phyloP scores from a whole-genome alignment of 345 rosid genomes.

The Brassica incana region DNA sequence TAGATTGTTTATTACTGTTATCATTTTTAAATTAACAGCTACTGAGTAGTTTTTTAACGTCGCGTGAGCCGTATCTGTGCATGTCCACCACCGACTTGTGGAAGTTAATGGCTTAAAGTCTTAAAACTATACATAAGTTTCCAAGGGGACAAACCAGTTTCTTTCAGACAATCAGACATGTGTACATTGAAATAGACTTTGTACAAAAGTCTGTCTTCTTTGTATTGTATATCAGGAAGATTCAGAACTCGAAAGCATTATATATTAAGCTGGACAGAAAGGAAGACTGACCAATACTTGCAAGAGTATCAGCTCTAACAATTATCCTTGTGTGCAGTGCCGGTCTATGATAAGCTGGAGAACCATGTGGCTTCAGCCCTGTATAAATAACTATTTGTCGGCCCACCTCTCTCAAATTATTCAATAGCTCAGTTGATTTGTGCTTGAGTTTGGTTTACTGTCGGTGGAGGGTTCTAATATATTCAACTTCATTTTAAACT shows the following conservation, averaged over 20 bases:
- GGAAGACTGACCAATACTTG: constrained; percentile 62
- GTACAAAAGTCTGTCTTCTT: not conserved
- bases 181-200: not conserved
- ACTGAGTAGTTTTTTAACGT: not conserved
- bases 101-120: not conserved
- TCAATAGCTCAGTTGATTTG: not conserved
- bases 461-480: not conserved
- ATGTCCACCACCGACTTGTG: not conserved
- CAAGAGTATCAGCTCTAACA: constrained; percentile 66
- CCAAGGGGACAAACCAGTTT: not conserved
- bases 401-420: not conserved
- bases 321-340: constrained; percentile 44
- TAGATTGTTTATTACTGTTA: not conserved
- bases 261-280: constrained; percentile 73
- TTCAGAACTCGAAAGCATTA: constrained; percentile 74
- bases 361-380: not conserved
- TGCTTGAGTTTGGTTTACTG: not conserved
- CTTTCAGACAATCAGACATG: not conserved
- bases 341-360: not conserved
- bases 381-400: not conserved
- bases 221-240: not conserved
- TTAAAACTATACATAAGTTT: not conserved
- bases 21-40: not conserved
- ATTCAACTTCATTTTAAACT: not conserved
- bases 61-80: not conserved